These are phyloP conservation scores for Tricharina praecox DNA, from an alignment of 495 filamentous ascomycete genomes.

Conservation along the genomic window DNA sequence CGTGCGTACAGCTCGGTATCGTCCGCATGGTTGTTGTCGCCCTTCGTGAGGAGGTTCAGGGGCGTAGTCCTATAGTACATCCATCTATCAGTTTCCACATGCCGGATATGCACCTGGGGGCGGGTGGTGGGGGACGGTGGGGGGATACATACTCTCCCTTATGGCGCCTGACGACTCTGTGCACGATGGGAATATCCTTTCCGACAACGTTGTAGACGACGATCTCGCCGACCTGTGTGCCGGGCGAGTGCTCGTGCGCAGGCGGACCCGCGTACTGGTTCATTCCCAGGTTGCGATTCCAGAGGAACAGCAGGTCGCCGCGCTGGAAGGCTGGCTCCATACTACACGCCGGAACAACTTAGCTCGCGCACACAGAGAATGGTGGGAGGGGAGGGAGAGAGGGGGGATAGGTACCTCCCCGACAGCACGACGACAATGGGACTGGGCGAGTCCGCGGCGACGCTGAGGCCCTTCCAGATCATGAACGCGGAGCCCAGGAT, in stretches of 20 bases:
- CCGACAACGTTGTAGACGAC: slow-evolving; percentile 88
- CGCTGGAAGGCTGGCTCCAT: slow-evolving; percentile 98
- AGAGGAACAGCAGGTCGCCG: slow-evolving; percentile 82
- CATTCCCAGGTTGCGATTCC: slow-evolving; percentile 57
- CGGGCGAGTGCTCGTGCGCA: background rate
- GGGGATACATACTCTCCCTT: slow-evolving; percentile 35
- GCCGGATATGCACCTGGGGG: too few relatives aligned
- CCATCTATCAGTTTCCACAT: slow-evolving; percentile 2
- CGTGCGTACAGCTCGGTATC: slow-evolving; percentile 84
- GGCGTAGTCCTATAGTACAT: slow-evolving; percentile 27
- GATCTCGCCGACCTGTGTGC: slow-evolving; percentile 27
- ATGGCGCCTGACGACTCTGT: slow-evolving; percentile 63
- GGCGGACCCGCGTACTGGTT: slow-evolving; percentile 7
- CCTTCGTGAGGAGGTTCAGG: slow-evolving; percentile 75
- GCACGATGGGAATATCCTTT: slow-evolving; percentile 91
- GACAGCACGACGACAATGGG: slow-evolving; percentile 93
- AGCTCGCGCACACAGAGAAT: background rate
- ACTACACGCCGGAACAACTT: slow-evolving; percentile 29
- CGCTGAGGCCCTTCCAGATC: slow-evolving; percentile 92
- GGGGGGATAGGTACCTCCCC: slow-evolving; percentile 30
- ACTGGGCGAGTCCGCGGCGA: slow-evolving; percentile 68
- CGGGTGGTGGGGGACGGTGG: background rate
- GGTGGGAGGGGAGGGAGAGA: background rate
- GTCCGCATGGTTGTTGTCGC: slow-evolving; percentile 88
- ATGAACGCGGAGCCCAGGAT: slow-evolving; percentile 92